Evolutionary conservation across 495 filamentous ascomycete genomes (phyloP).

Genomic region (Annulohypoxylon bovei): DNA sequence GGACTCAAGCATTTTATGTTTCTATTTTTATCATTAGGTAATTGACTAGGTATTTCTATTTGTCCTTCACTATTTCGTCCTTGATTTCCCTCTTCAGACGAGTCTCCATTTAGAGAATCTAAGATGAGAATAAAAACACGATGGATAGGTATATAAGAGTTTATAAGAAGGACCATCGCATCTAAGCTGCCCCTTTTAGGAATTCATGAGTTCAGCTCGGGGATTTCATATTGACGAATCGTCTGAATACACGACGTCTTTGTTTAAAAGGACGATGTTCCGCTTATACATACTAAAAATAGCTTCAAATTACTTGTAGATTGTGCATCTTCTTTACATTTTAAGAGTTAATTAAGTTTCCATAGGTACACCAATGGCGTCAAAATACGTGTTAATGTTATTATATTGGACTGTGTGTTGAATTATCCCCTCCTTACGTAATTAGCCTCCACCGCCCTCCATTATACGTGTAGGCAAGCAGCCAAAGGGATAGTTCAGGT

Average conservation of each 20-base stretch:
- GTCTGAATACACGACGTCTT: not conserved
- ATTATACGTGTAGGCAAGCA: too few relatives aligned
- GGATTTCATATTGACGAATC: not conserved
- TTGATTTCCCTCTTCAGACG: not conserved
- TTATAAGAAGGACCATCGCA: not conserved
- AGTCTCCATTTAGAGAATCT: not conserved
- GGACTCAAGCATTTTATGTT: too few relatives aligned
- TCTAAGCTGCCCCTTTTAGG: not conserved
- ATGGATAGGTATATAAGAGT: not conserved
- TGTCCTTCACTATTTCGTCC: not conserved
- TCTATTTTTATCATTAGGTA: too few relatives aligned
- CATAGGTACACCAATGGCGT: too few relatives aligned
- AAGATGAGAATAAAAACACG: not conserved
- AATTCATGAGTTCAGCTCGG: not conserved
- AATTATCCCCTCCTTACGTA: too few relatives aligned
- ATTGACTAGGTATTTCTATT: too few relatives aligned
- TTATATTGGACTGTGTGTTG: too few relatives aligned
- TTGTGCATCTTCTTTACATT: not conserved
- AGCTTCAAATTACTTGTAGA: not conserved
- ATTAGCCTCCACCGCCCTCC: too few relatives aligned
- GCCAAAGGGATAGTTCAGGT: too few relatives aligned
- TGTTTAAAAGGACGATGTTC: not conserved
- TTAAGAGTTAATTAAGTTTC: not conserved
- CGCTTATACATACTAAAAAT: not conserved
- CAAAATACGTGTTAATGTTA: too few relatives aligned